Evolutionary conservation across 495 filamentous ascomycete species (phyloP).

Genomic region (Parathielavia hyrcaniae): DNA sequence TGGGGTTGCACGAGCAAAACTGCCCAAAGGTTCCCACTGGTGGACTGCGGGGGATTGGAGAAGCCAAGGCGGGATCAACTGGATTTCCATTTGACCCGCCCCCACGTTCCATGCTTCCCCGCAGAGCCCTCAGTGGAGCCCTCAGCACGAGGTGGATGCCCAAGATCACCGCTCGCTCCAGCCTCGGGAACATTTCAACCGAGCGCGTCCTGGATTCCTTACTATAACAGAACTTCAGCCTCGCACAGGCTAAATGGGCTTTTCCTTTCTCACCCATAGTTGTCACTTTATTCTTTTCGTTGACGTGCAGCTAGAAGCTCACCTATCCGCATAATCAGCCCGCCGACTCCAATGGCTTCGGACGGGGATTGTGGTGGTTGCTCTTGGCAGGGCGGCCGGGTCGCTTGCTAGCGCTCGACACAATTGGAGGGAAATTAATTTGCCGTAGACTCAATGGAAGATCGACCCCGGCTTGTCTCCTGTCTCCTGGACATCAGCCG

Average conservation of each 20-base stretch:
- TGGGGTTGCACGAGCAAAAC: background rate
- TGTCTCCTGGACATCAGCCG: background rate
- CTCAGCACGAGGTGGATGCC: background rate
- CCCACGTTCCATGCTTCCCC: conserved; percentile 12
- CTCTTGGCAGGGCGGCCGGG: no score
- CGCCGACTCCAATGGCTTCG: background rate
- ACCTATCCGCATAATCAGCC: background rate
- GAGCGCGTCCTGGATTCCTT: background rate
- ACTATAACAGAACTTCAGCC: background rate
- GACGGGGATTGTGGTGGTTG: background rate
- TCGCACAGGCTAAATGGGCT: conserved; percentile 3
- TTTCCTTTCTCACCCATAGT: background rate
- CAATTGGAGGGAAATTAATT: conserved; percentile 33
- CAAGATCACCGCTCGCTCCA: background rate
- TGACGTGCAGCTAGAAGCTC: background rate
- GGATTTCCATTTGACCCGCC: background rate
- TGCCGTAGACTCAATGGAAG: conserved; percentile 18
- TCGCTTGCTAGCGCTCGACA: background rate
- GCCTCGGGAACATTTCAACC: background rate
- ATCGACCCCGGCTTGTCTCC: background rate
- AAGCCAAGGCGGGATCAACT: conserved; percentile 3
- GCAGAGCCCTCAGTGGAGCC: background rate
- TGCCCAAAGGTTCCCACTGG: background rate
- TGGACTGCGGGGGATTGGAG: conserved; percentile 12
- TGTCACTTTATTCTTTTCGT: background rate